Base-by-base conservation (phyloP, 495 filamentous ascomycete species). In the Neurospora sp. region DNA sequence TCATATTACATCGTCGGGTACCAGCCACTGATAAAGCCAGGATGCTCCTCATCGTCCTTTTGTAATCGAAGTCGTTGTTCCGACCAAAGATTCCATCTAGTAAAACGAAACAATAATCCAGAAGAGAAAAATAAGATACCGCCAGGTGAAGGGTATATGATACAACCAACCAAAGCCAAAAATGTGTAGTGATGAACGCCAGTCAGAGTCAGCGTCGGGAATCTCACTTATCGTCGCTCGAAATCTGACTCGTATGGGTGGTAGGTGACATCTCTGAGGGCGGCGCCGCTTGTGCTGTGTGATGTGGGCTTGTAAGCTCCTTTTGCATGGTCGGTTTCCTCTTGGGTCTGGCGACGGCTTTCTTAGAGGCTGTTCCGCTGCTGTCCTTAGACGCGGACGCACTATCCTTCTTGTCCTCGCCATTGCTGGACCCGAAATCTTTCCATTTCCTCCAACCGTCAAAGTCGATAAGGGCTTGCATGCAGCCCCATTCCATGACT, bases 401-500 rank as follows among this genome's bases (percentile, higher is more conserved):
- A 59, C 4, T 27, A 35, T 65, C 53, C 53, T 37, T 65, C 27
- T 65, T 65, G 53, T 65, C 53, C 14, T 65, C 53, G 27, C 53
- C 53, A 65, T 65, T 65, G 53, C 27, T 37, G 14, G 53, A 65
- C 53, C 53, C 53, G 27, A 65, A 94, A 74, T 93, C 91, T 77
- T 97, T 97, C 96, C 96, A 99, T 81, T 94, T 93, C 59, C 94
- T 90, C 96, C 96, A 99, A 70, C 96, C 96, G 78, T 98, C 96
- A 76, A 94, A 98, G 84, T 99, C 96, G 81, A 99, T 99, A 70
- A 99, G 84, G 22, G 96, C 96, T 85, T 98, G 96, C 91, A 99
- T 98, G 83, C 96, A 99, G 74, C 96, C 96, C 96, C 96, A 99
- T 88, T 99, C 96, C 79, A 95, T 97, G 48, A 98, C 94, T 79